Evolutionary conservation across 768 basidiomycete genomes (phyloP), one percentile per base, ranked within the genome.

Genomic region (Tricholoma furcatifolium): DNA sequence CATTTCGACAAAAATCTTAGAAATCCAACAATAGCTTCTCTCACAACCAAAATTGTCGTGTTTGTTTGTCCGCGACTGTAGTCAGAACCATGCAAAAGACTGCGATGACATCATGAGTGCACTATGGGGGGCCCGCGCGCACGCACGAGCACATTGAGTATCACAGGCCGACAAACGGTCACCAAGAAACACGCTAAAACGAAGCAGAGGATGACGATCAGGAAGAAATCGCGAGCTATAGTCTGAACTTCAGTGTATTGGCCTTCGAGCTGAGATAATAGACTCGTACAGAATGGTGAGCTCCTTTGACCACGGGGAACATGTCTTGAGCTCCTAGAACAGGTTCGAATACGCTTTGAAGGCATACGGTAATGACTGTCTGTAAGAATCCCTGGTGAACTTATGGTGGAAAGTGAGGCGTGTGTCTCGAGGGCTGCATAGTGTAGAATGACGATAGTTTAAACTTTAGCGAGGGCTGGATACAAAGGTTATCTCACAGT

Each of bases 161-260:
- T 62, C 27, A 68, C 48, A 6, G 70, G 67, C 0, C 74, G 71
- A 31, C 66, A 55, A 35, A 68, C 43, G 30, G 67, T 65, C 43
- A 76, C 63, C 42, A 74, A 43, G 47, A 68, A 69, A 53, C 70
- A 70, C 14, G 74, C 74, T 36, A 74, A 48, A 30, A 67, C 67
- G 54, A 76, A 70, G 56, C 74, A 76, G 10, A 76, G 60, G 9
- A 63, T 66, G 34, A 76, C 65, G 14, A 76, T 70, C 9, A 76
- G 62, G 59, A 76, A 70, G 55, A 74, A 74, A 62, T 76, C 74
- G 20, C 73, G 66, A 11, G 69, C 74, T 75, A 52, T 15, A 31
- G 2, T 31, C 24, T 32, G 24, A 14, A 8, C 12, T 43, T 17
- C n/a, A 27, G 9, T 43, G 36, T 17, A n/a, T 17, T 36, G n/a